Base-by-base conservation (phyloP, 1,284 basidiomycete genomes). In the Cryptococcus sp. region DNA sequence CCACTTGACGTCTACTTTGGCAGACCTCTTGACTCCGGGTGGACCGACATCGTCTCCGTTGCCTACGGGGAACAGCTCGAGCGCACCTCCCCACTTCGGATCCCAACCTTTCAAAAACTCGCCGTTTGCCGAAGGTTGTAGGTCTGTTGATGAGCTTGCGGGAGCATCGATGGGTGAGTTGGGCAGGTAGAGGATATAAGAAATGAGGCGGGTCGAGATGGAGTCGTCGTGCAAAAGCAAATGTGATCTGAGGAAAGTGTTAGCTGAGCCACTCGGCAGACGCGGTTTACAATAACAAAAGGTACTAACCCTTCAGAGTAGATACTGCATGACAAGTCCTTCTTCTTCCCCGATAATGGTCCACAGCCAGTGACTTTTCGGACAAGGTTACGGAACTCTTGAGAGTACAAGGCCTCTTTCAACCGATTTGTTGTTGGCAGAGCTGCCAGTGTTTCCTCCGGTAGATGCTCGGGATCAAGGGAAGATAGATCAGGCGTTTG, bases 401-500 rank as follows among this genome's bases (percentile, higher is more conserved):
- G 70, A 6, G 93, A 95, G 81, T 99, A 99, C 64, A 99, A 88
- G 17, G 93, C 89, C 80, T 97, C 87, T 65, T 94, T 89, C 47
- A 99, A 86, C 41, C 83, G 80, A 59, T 91, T 85, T 54, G 95
- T 83, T 67, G 83, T 86, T 0, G 91, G 88, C 44, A 97, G 84
- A 51, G 89, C 85, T 1, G 86, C 83, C 54, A 91, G 84, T 70
- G 77, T 78, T 64, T 75, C 74, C 43, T 78, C 73, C 0, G 77
- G 75, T 3, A 79, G 68, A 59, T 96, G 89, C 39, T 85, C 81
- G 26, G 85, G 81, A 43, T 87, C 83, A 53, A 99, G 87, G 68
- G 96, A 98, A 13, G 93, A 90, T 23, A 99, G 86, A 79, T 99
- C 95, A 61, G 95, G 95, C 0, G 94, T 97, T 82, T 98, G 95